Base-by-base conservation (phyloP, 2,329 filamentous ascomycete genomes). In the Talaromyces marneffei region DNA sequence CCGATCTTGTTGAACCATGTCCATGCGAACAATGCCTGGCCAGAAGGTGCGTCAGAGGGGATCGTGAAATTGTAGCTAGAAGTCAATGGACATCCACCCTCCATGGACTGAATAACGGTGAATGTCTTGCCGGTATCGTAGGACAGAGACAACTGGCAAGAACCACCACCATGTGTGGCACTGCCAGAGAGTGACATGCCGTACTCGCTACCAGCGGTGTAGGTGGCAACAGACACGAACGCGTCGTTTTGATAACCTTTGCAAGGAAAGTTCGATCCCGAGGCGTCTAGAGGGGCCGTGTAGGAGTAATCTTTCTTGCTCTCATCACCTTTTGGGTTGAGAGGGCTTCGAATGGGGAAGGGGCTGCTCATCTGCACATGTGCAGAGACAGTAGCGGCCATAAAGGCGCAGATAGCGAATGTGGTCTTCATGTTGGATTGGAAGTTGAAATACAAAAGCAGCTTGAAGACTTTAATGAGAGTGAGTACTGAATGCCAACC, bases 1-100 rank as follows among this genome's bases (percentile, higher is more conserved):
- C 90, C 89, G 42, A 88, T 75, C 65, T 85, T 79, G 79, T 91
- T 91, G 77, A 89, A 87, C 87, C 87, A 90, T 27, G 85, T 86
- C 90, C 90, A 93, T 39, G 86, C 85, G 56, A 92, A 83, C 48
- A 92, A 73, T 61, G 85, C 87, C 35, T 86, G 69, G 2, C 83
- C 74, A 75, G 79, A 63, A n/a, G 85, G 84, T 1, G 85, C 84
- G 65, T 87, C 85, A 2, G 76, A 73, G 8, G 89, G 89, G 33
- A 92, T 76, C 33, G 79, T 83, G 74, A 92, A 92, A 66, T 82
- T 75, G 74, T 87, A 90, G 60, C 75, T 81, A 46, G 79, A 77
- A 12, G 77, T 65, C 9, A 81, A 65, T 1, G 82, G 78, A 66
- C 83, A 87, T 12, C 79, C 81, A n/a, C 84, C 84, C 14, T 85